Conservation (phyloP, 805 yeast species). For the Metschnikowia peoriensis region DNA sequence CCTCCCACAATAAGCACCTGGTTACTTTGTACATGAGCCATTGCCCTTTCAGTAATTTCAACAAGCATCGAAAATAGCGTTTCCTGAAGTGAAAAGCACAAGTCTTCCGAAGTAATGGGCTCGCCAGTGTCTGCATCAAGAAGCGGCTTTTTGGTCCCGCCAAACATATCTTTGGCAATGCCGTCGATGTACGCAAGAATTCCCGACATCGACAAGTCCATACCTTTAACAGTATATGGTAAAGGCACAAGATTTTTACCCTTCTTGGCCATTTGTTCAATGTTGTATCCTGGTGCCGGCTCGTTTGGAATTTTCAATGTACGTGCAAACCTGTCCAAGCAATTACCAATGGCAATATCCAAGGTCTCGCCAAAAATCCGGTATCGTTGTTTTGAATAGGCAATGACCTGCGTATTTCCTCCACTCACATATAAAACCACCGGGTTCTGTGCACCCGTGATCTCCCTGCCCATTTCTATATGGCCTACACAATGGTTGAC, state of each 20-base stretch:
- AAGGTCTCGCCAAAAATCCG: constrained; percentile 99
- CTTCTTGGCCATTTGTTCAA: constrained; percentile 86
- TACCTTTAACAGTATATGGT: constrained; percentile 97
- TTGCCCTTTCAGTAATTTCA: constrained; percentile 95
- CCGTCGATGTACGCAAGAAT: constrained; percentile 82
- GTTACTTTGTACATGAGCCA: constrained; percentile 91
- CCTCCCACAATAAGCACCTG: constrained; percentile 97
- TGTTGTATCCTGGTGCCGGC: constrained; percentile 97
- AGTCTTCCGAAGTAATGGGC: constrained; percentile 72
- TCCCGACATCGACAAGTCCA: constrained; percentile 98
- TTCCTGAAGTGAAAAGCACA: constrained; percentile 92
- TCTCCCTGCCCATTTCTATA: constrained; percentile 98
- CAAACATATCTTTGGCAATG: constrained; percentile 70
- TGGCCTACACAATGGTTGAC: constrained; percentile 98
- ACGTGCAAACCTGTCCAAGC: constrained; percentile 93
- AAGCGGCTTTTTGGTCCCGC: constrained; percentile 37
- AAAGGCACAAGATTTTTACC: constrained; percentile 63
- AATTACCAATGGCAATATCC: constrained; percentile 97
- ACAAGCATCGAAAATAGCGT: constrained; percentile 93
- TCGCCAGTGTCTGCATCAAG: constrained; percentile 46
- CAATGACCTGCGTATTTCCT: constrained; percentile 97
- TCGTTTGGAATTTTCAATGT: constrained; percentile 83
- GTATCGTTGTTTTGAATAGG: constrained; percentile 89
- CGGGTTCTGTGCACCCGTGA: constrained; percentile 96
- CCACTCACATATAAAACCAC: constrained; percentile 97